Evolutionary conservation across 2,329 filamentous ascomycete species (phyloP), one percentile per base, ranked within the genome.

Genomic region (Arthrobotrys pseudoclavata): DNA sequence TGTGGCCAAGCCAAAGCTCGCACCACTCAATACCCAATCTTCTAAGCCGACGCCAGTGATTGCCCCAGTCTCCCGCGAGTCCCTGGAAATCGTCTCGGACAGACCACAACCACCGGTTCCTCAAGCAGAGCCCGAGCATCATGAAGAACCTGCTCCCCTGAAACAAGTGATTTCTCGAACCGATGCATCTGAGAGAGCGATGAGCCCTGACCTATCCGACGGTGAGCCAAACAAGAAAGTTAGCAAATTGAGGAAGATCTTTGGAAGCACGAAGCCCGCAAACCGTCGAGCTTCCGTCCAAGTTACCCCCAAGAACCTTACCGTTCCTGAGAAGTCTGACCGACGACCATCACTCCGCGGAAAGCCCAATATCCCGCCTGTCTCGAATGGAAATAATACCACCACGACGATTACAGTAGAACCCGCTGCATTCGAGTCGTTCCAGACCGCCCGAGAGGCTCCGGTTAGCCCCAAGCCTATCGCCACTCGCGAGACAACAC

Each of bases 181-280:
- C 10, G 62, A 76, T 20, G 67, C 31, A 45, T 67, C 72, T 13
- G 72, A 70, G 80, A 61, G 81, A 81, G 57, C 83, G 82, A 12
- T 80, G 82, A 22, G 82, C 82, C 37, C 80, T 71, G 83, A 83
- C 13, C 74, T 82, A 15, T 74, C 80, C 12, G 76, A 81, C 12
- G 80, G 79, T 13, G 79, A 62, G 79, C 68, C 74, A 63, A 34
- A 80, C 80, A 24, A 80, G 80, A 75, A 81, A 80, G 61, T 67
- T 31, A 67, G 72, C 52, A 76, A 70, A 29, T 57, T 78, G 26
- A 61, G 57, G n/a, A 77, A 72, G 40, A 31, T 74, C 15, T 69
- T 75, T 26, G 72, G 68, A 40, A 55, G 64, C 37, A 53, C 18
- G 22, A 76, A 75, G 26, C 18, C 40, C 7, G 40, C 62, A n/a